phyloP scores from a whole-genome alignment of 2,329 filamentous ascomycete genomes.

The Aspergillus fischeri region DNA sequence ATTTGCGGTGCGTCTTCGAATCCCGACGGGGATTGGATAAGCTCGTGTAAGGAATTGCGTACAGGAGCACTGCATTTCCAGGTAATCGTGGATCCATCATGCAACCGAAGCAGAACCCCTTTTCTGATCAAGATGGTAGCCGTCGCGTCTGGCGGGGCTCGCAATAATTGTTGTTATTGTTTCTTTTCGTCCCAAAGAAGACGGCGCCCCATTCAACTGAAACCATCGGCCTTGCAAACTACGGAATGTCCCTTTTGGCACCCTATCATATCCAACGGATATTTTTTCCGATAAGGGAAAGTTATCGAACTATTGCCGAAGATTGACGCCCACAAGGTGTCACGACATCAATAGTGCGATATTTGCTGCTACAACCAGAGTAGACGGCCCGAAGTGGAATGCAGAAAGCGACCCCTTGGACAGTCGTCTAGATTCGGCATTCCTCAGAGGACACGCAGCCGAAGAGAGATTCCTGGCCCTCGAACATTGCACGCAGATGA shows the following conservation, averaged over 20 bases:
- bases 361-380: background rate
- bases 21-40: background rate
- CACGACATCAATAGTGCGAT: background rate
- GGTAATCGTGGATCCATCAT: background rate
- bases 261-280: background rate
- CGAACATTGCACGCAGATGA: background rate
- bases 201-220: background rate
- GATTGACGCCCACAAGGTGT: background rate
- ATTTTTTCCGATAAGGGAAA: background rate
- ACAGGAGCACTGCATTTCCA: background rate
- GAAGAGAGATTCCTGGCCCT: background rate
- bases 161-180: background rate
- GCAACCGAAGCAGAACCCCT: background rate
- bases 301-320: background rate
- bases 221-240: background rate
- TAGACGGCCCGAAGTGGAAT: background rate
- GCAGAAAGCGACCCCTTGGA: background rate
- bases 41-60: background rate
- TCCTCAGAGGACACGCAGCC: background rate
- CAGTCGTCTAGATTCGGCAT: background rate
- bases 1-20: background rate
- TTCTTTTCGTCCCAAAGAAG: background rate
- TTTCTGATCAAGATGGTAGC: background rate
- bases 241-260: background rate
- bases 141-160: background rate